Evolutionary conservation across 2,329 filamentous ascomycete species (phyloP), one percentile per base, ranked within the genome.

Genomic region (Chaetomiaceae sp.): DNA sequence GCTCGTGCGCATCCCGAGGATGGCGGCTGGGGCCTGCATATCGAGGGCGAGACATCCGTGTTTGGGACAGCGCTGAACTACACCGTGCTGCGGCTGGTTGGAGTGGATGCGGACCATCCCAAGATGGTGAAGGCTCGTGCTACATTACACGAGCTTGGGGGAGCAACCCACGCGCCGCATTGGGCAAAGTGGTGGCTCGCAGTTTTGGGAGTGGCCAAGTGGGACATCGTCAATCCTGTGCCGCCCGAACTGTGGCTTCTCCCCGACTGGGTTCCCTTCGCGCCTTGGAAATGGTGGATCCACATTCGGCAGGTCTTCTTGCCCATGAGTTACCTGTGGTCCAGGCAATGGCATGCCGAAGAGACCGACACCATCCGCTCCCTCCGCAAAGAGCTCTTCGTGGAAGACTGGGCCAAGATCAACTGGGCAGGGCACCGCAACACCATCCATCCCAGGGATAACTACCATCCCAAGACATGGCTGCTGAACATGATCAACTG

Each of bases 121-220:
- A 75, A 87, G 37, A 89, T 97, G 85, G 78, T 89, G 48, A 94
- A 89, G 70, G 94, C 94, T 2, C 82, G 95, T 56, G 85, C 79
- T 1, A 86, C 85, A 18, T 74, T 99, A 29, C 90, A 96, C 71
- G 85, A 86, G 65, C 76, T 97, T 36, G 94, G 94, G 10, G 92
- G 94, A 25, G 90, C 90, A 1, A 75, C 88, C 13, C 84, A 90
- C 63, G 83, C 82, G 1, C 95, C 94, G 20, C 94, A 97, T 67
- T 99, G 94, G 94, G 83, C 83, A n/a, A 99, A 99, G 67, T 95
- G 95, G 69, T 96, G 91, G 90, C 78, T 99, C 42, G 86, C 86
- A 34, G 78, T 95, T 2, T 72, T 99, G 56, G 90, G 90, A 14
- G 80, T 97, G 4, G 84, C 84, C 66, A 75, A 86, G 25, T 99